Base-by-base conservation (phyloP, 768 basidiomycete species). In the Saitozyma podzolica region DNA sequence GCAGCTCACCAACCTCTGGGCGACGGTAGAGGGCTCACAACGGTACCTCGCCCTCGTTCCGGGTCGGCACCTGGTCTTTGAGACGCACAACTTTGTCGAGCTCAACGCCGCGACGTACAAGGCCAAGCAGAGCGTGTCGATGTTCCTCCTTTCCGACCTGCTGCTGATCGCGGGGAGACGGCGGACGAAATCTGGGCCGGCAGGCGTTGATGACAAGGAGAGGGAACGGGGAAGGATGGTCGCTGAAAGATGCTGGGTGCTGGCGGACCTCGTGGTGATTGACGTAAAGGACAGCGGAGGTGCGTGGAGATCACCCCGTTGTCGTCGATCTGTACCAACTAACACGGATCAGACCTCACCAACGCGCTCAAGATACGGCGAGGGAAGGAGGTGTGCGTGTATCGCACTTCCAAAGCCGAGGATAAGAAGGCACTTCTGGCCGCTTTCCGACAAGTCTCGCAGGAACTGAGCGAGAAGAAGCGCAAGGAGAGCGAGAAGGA, bases 21-120 rank as follows among this genome's bases (percentile, higher is more conserved):
- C 89, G 0, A 87, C 89, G 58, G 90, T 98, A 66, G 92, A 97
- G 70, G 96, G 96, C 40, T 91, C 93, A 0, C 88, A 92, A 67
- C 97, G 97, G 78, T 95, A 94, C 77, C 88, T 92, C 0, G 94
- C 95, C 0, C 87, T 90, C 11, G 89, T 88, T 0, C 89, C 92
- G 10, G 94, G 94, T 14, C 84, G 96, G 59, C 96, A 98, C 74
- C 86, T 98, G 62, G 86, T 98, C 43, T 83, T 86, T 19, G 94
- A 97, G 77, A 86, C 90, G 66, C 88, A 91, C 52, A 86, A 87
- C 14, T 87, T 97, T 47, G 84, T 87, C 61, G 87, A 90, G 57
- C 83, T 99, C 50, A 94, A 98, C 66, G 85, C 92, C 2, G 95
- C 96, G 4, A 99, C 95, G 0, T 98, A 97, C 84, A 95, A 92